These are phyloP conservation scores for Zygosaccharomyces rouxii DNA, from an alignment of 805 yeast genomes.

Conservation along the genomic window DNA sequence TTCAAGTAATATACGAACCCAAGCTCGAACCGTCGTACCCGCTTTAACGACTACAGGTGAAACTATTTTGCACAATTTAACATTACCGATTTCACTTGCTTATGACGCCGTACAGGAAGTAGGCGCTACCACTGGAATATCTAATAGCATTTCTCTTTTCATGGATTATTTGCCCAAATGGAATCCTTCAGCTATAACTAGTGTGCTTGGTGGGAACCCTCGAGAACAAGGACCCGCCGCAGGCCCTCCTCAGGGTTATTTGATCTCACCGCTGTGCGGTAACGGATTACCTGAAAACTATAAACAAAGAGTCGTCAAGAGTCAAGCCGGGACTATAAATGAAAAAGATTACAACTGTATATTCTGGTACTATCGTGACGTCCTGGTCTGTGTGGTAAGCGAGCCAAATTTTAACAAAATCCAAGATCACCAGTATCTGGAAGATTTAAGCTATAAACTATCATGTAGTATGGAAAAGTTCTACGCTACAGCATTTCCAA, in stretches of 20 bases:
- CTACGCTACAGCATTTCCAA: constrained; percentile 14
- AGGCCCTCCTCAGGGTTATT: constrained; percentile 21
- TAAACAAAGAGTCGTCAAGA: constrained; percentile 21
- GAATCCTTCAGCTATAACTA: constrained; percentile 6
- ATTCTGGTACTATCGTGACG: constrained; percentile 32
- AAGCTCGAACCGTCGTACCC: background rate
- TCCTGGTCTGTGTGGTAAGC: constrained; percentile 25
- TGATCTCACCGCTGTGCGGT: constrained; percentile 30
- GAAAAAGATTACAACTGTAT: constrained; percentile 20
- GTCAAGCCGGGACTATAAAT: constrained; percentile 11
- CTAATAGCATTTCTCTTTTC: constrained; percentile 29
- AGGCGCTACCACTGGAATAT: constrained; percentile 32
- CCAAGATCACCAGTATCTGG: constrained; percentile 29
- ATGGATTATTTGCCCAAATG: constrained; percentile 29
- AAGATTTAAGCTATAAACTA: constrained; percentile 24
- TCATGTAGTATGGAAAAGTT: constrained; percentile 23
- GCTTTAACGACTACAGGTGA: constrained; percentile 6
- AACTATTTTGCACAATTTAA: constrained; percentile 29
- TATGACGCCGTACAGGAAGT: constrained; percentile 36
- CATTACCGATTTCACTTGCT: constrained; percentile 33
- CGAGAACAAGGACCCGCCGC: background rate
- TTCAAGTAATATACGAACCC: background rate
- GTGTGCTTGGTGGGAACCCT: background rate
- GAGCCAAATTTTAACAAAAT: constrained; percentile 24
- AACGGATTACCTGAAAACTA: constrained; percentile 25